These are phyloP conservation scores for Auriscalpium vulgare DNA, from an alignment of 768 basidiomycete species.

Conservation along the genomic window DNA sequence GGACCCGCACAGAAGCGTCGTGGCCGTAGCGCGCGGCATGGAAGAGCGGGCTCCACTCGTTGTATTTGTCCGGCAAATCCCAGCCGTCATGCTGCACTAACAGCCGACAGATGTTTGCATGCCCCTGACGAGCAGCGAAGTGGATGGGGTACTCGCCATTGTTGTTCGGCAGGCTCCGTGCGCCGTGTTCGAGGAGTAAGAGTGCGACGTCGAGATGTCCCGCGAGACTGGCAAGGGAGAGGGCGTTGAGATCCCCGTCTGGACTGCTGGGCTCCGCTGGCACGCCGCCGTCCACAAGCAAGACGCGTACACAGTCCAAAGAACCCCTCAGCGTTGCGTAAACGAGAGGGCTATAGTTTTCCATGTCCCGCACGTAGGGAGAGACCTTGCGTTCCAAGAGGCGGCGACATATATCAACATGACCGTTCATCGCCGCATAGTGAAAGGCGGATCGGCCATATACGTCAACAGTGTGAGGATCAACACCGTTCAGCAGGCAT, in stretches of 20 bases:
- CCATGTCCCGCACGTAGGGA: conserved; percentile 73
- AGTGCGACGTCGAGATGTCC: conserved; percentile 81
- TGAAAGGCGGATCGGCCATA: conserved; percentile 93
- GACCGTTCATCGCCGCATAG: conserved; percentile 93
- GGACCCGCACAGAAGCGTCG: conserved; percentile 59
- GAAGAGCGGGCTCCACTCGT: conserved; percentile 96
- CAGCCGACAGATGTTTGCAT: conserved; percentile 72
- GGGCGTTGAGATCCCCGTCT: conserved; percentile 68
- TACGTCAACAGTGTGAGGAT: conserved; percentile 69
- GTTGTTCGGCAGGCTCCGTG: conserved; percentile 73
- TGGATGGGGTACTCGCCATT: conserved; percentile 98
- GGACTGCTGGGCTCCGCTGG: conserved; percentile 48
- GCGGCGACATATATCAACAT: conserved; percentile 63
- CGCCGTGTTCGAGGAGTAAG: conserved; percentile 70
- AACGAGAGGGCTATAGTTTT: conserved; percentile 90
- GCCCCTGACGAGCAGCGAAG: conserved; percentile 89
- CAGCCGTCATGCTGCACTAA: conserved; percentile 70
- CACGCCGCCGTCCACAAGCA: conserved; percentile 67
- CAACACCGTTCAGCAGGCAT: conserved; percentile 67
- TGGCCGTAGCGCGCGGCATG: conserved; percentile 90
- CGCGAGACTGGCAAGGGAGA: conserved; percentile 85
- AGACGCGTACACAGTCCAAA: conserved; percentile 73
- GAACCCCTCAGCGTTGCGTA: conserved; percentile 88
- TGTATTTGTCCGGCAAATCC: conserved; percentile 91
- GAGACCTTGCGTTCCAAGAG: conserved; percentile 65